Conservation (phyloP, 805 yeast species). For the Kregervanrija delftensis region DNA sequence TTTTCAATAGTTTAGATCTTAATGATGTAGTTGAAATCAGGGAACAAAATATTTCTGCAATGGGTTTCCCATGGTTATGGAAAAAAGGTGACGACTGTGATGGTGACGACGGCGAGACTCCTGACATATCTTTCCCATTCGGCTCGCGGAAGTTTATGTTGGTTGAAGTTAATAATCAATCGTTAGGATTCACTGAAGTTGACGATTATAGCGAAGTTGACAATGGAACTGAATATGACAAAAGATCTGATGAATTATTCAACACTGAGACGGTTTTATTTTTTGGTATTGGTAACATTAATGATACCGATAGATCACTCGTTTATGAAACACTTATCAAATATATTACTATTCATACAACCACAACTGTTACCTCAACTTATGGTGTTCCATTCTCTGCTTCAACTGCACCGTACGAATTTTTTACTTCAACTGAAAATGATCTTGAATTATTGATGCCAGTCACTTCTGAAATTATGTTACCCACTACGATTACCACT, state of each 20-base stretch:
- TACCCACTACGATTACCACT: too few species aligned
- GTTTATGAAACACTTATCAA: slow-evolving; percentile 4
- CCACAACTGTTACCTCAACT: slow-evolving; percentile 10
- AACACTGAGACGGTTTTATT: slow-evolving; percentile 22
- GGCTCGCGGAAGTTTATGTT: slow-evolving; percentile 21
- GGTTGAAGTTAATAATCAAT: slow-evolving; percentile 14
- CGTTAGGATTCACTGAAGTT: neutral
- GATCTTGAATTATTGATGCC: too few species aligned
- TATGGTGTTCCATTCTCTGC: neutral
- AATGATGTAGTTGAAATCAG: slow-evolving; percentile 11
- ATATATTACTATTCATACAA: slow-evolving; percentile 6
- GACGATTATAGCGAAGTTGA: slow-evolving; percentile 7
- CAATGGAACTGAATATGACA: slow-evolving; percentile 10
- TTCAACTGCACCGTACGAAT: too few species aligned
- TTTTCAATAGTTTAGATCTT: neutral
- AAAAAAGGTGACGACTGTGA: slow-evolving; percentile 9
- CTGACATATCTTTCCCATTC: slow-evolving; percentile 19
- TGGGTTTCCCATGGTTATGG: slow-evolving; percentile 26
- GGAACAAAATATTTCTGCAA: slow-evolving; percentile 21
- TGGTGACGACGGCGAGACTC: slow-evolving; percentile 3
- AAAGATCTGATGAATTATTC: slow-evolving; percentile 11
- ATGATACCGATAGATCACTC: slow-evolving; percentile 1
- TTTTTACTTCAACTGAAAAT: too few species aligned
- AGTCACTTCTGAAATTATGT: too few species aligned
- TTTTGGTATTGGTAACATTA: slow-evolving; percentile 22